Conservation (phyloP, 73 alveolate species). For the Paramecium pentaurelia region DNA sequence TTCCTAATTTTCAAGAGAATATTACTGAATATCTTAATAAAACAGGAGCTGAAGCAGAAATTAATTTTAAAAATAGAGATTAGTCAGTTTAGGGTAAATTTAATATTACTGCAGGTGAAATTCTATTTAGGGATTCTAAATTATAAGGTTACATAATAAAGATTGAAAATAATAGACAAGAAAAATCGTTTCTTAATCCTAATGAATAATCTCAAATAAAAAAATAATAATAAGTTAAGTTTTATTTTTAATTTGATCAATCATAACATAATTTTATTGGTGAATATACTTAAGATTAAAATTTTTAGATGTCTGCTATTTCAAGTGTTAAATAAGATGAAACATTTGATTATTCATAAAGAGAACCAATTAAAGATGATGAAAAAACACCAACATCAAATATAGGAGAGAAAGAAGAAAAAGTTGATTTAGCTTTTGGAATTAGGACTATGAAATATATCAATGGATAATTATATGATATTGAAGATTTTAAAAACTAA, state of each 20-base stretch:
- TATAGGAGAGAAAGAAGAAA: neutral
- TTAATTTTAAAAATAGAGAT: slow-evolving; percentile 48
- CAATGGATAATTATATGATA: slow-evolving; percentile 37
- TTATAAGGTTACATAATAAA: slow-evolving; percentile 48
- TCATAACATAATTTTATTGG: neutral
- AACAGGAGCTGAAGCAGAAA: slow-evolving; percentile 48
- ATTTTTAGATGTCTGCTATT: slow-evolving; percentile 44
- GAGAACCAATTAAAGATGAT: slow-evolving; percentile 43
- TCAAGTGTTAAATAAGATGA: slow-evolving; percentile 48
- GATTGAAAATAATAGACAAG: slow-evolving; percentile 34
- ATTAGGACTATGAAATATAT: slow-evolving; percentile 43
- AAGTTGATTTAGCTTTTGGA: slow-evolving; percentile 42
- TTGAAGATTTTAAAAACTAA: slow-evolving; percentile 51
- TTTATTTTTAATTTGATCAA: neutral
- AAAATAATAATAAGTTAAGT: neutral
- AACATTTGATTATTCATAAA: slow-evolving; percentile 49
- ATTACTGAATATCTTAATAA: slow-evolving; percentile 32
- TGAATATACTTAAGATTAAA: neutral
- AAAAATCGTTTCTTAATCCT: slow-evolving; percentile 1
- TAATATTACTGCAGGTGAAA: neutral
- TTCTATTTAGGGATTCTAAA: slow-evolving; percentile 14
- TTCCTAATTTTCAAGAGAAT: slow-evolving; percentile 22
- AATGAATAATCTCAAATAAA: neutral
- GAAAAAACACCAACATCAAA: slow-evolving; percentile 23
- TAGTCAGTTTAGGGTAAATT: neutral